Percentiles rank a stretch among this genome's conserved stretches.
Evolutionary conservation across 331 rosid genomes (phyloP).

Genomic region (Quercus phellos): DNA sequence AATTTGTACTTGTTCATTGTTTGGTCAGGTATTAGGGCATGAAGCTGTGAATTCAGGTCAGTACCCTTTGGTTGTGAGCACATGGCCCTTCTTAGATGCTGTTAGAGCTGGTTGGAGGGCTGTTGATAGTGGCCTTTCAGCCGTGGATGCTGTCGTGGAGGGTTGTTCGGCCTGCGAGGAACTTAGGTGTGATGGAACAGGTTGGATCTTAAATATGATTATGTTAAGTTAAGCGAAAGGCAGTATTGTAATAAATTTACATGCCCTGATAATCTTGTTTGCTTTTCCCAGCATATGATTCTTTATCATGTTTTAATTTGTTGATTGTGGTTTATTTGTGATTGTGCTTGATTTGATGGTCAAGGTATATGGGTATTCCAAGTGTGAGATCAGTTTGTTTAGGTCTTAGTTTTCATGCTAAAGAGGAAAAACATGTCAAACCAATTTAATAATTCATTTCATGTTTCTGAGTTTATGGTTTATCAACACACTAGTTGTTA

Average conservation of each 20-base stretch:
- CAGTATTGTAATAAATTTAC: not conserved
- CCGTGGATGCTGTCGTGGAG: constrained; percentile 82
- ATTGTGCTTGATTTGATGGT: not conserved
- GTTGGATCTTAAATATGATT: constrained; percentile 32
- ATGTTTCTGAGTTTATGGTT: too few relatives aligned
- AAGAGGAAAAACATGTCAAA: too few relatives aligned
- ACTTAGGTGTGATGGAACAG: constrained; percentile 93
- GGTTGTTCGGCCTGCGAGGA: constrained; percentile 90
- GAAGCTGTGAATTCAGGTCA: constrained; percentile 30
- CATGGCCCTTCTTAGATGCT: constrained; percentile 95
- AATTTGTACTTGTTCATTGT: not conserved
- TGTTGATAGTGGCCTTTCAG: constrained; percentile 63
- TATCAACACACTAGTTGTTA: too few relatives aligned
- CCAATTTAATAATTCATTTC: too few relatives aligned
- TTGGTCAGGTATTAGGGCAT: constrained; percentile 44
- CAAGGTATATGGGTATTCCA: not conserved
- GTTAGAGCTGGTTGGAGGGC: constrained; percentile 82
- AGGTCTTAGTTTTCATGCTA: too few relatives aligned
- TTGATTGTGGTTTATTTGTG: not conserved
- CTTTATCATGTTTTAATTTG: not conserved
- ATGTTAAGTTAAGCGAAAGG: not conserved
- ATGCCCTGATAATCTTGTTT: not conserved
- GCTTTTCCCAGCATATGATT: not conserved
- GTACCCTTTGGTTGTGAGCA: constrained; percentile 83
- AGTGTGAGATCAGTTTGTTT: too few relatives aligned